These are phyloP conservation scores for Oryza officinalis DNA, from an alignment of 176 grass and related monocot species.

Conservation along the genomic window DNA sequence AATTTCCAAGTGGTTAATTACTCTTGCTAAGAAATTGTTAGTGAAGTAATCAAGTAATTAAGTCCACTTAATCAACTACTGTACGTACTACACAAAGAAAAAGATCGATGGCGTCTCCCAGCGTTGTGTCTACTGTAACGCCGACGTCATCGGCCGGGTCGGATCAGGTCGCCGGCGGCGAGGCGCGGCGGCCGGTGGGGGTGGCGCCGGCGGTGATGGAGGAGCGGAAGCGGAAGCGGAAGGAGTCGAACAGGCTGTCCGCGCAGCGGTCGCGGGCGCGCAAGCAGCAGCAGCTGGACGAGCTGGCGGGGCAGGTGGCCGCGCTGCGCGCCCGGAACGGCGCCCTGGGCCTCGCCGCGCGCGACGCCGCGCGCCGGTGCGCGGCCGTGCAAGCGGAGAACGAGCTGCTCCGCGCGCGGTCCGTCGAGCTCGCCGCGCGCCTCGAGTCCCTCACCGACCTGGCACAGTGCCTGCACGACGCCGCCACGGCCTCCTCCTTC, in stretches of 20 bases:
- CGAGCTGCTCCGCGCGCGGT: conserved; percentile 47
- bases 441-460: conserved; percentile 40
- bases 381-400: conserved; percentile 53
- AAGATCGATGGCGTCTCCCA: conserved; percentile 51
- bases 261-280: conserved; percentile 73
- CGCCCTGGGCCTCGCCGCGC: conserved; percentile 36
- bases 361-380: conserved; percentile 28
- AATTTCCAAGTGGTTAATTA: neutral
- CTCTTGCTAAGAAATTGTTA: conserved; percentile 22
- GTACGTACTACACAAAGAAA: neutral
- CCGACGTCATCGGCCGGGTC: conserved; percentile 14
- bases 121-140: neutral
- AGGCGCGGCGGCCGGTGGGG: neutral
- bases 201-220: conserved; percentile 21
- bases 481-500: neutral
- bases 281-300: conserved; percentile 58
- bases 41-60: conserved; percentile 19
- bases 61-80: neutral
- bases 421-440: conserved; percentile 50
- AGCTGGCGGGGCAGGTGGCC: conserved; percentile 45
- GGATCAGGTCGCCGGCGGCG: neutral
- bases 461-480: conserved; percentile 32
- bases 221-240: conserved; percentile 69
- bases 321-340: conserved; percentile 45
- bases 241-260: conserved; percentile 81